A percentile compares a stretch with the other conserved stretches of the same genome.
phyloP scores from a whole-genome alignment of 2,329 filamentous ascomycete species.

The Monilinia vaccinii-corymbosi region DNA sequence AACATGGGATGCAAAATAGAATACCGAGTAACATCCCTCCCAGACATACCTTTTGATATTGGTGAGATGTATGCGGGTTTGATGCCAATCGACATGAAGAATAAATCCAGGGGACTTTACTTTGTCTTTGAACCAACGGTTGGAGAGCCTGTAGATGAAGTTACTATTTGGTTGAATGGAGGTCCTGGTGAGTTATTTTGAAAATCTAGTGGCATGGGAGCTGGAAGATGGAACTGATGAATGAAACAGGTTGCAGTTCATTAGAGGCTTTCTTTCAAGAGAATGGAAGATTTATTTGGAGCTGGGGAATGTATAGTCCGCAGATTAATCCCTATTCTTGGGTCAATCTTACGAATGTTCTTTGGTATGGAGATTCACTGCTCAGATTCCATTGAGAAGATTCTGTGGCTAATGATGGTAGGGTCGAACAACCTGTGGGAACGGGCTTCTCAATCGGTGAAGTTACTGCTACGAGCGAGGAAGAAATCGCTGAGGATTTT shows the following conservation, averaged over 20 bases:
- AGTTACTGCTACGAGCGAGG: conserved; percentile 33
- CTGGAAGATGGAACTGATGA: conserved; percentile 15
- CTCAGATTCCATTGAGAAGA: conserved; percentile 9
- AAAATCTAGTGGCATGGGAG: conserved; percentile 32
- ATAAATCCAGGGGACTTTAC: conserved; percentile 35
- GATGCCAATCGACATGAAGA: conserved; percentile 42
- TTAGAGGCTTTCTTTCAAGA: conserved; percentile 30
- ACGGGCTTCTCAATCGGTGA: conserved; percentile 22
- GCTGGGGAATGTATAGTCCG: conserved; percentile 21
- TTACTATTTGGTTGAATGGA: conserved; percentile 41
- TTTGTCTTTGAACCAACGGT: conserved; percentile 45
- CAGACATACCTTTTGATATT: conserved; percentile 21
- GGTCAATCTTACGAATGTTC: conserved; percentile 35
- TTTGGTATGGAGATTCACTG: conserved; percentile 22
- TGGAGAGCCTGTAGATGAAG: conserved; percentile 37
- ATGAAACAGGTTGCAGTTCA: conserved; percentile 32
- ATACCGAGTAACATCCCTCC: conserved; percentile 17
- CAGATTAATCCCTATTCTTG: conserved; percentile 27
- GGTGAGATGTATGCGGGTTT: conserved; percentile 29
- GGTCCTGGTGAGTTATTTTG: conserved; percentile 37
- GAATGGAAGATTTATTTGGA: conserved; percentile 31
- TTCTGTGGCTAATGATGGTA: conserved; percentile 34
- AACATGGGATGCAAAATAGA: conserved; percentile 11
- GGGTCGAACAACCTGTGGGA: conserved; percentile 40
- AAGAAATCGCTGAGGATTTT: conserved; percentile 38